phyloP scores from a whole-genome alignment of 129 eudicot genomes.

The Flaveria ramosissima region DNA sequence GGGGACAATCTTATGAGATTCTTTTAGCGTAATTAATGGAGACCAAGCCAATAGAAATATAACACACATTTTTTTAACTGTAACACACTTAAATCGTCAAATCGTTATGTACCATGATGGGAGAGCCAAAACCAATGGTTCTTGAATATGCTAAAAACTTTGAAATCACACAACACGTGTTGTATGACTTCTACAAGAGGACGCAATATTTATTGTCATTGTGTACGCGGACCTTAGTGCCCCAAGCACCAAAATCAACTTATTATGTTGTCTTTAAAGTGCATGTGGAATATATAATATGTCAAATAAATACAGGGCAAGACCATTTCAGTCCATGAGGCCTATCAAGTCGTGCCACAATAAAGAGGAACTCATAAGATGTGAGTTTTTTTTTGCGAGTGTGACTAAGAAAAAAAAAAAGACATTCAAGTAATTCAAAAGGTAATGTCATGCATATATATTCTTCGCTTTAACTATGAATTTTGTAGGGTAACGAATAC shows the following conservation, averaged over 20 bases:
- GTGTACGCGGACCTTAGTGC: neutral
- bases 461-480: too few species aligned
- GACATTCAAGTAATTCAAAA: neutral
- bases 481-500: too few species aligned
- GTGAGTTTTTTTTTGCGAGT: conserved; percentile 10
- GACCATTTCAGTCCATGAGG: conserved; percentile 2
- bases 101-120: too few species aligned
- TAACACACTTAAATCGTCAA: too few species aligned
- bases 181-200: neutral
- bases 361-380: neutral
- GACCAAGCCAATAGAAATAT: too few species aligned
- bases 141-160: too few species aligned
- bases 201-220: neutral
- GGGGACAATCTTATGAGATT: too few species aligned
- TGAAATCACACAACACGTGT: too few species aligned
- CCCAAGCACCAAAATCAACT: conserved; percentile 2
- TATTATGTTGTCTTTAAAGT: conserved; percentile 19
- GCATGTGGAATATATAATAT: conserved; percentile 14
- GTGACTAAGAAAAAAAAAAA: neutral
- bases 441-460: too few species aligned
- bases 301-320: conserved; percentile 8
- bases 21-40: too few species aligned
- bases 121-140: too few species aligned
- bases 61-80: too few species aligned
- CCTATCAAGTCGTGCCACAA: conserved; percentile 18